Percentiles rank a stretch among this genome's conserved stretches.
Evolutionary conservation across 495 filamentous ascomycete genomes (phyloP).

Genomic region (Cairneyella variabilis): DNA sequence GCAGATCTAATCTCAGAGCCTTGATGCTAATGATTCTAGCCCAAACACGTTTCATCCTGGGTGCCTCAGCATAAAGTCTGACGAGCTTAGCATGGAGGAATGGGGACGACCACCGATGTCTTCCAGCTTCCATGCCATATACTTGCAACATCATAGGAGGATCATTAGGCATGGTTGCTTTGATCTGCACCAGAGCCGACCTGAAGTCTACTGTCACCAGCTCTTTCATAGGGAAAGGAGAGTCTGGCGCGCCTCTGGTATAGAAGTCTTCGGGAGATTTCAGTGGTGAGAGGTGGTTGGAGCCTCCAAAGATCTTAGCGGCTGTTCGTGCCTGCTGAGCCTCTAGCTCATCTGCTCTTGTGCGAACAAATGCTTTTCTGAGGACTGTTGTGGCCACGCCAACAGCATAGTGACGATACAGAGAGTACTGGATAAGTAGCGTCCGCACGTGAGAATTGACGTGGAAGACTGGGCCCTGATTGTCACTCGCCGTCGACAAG

Average conservation of each 20-base stretch:
- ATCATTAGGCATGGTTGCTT: constrained; percentile 80
- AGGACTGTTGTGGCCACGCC: constrained; percentile 77
- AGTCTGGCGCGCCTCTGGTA: constrained; percentile 13
- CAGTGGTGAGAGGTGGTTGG: constrained; percentile 22
- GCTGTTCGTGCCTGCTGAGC: constrained; percentile 15
- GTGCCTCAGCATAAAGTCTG: constrained; percentile 80
- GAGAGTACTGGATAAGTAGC: constrained; percentile 80
- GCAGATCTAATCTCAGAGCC: constrained; percentile 70
- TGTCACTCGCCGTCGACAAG: constrained; percentile 78
- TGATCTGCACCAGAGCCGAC: constrained; percentile 76
- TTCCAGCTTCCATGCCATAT: constrained; percentile 73
- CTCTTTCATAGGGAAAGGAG: constrained; percentile 39
- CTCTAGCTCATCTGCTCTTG: constrained; percentile 27
- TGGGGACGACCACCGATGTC: constrained; percentile 79
- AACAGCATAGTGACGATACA: constrained; percentile 91
- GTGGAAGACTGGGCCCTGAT: constrained; percentile 81
- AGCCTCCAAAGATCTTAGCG: neutral
- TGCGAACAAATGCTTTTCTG: constrained; percentile 64
- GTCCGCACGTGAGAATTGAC: constrained; percentile 76
- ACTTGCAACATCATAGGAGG: constrained; percentile 88
- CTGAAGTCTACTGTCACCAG: constrained; percentile 79
- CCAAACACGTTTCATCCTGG: constrained; percentile 78
- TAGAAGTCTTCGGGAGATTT: constrained; percentile 20
- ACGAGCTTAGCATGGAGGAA: constrained; percentile 72
- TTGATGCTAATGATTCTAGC: constrained; percentile 81